Conservation (phyloP, 495 filamentous ascomycete species). For the Podospora pseudopauciseta region DNA sequence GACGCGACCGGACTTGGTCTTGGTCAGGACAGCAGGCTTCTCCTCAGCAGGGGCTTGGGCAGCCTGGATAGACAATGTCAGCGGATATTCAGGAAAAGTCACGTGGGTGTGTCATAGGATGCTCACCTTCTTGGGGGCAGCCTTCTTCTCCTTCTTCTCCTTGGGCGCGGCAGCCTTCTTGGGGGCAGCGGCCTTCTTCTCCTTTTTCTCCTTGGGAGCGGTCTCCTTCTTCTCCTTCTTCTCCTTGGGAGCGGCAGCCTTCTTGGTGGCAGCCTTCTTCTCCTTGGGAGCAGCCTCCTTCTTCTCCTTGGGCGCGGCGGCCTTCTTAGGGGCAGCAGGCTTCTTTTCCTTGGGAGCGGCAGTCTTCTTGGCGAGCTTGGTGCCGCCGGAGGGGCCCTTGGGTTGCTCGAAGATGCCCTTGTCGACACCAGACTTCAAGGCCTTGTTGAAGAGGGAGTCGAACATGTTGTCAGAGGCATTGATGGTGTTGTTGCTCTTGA, state of each 20-base stretch:
- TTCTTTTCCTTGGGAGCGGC: constrained; percentile 43
- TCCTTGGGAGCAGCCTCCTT: constrained; percentile 34
- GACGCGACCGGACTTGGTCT: constrained; percentile 90
- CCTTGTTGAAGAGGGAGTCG: constrained; percentile 89
- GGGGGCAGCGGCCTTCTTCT: constrained; percentile 47
- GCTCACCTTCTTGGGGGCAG: constrained; percentile 15
- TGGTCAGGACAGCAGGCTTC: constrained; percentile 68
- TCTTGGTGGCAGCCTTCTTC: constrained; percentile 47
- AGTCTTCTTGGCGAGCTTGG: constrained; percentile 93
- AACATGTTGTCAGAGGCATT: constrained; percentile 68
- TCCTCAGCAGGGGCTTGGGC: constrained; percentile 54
- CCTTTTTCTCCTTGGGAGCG: constrained; percentile 52
- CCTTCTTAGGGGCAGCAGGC: constrained; percentile 49
- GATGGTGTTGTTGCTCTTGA: constrained; percentile 91
- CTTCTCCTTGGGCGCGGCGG: constrained; percentile 32
- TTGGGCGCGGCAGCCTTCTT: constrained; percentile 54
- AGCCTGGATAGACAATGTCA: constrained; percentile 29
- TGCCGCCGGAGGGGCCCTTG: constrained; percentile 91
- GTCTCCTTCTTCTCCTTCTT: constrained; percentile 21
- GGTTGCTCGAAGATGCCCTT: constrained; percentile 87
- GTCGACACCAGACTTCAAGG: constrained; percentile 83
- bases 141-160: constrained; percentile 19
- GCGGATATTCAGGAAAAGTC: neutral
- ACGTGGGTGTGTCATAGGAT: neutral
- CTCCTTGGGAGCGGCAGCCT: constrained; percentile 39